A percentile compares a stretch with the other conserved stretches of the same genome.
Conservation (phyloP, 2,329 filamentous ascomycete genomes). For the Colletotrichum tofieldiae region DNA sequence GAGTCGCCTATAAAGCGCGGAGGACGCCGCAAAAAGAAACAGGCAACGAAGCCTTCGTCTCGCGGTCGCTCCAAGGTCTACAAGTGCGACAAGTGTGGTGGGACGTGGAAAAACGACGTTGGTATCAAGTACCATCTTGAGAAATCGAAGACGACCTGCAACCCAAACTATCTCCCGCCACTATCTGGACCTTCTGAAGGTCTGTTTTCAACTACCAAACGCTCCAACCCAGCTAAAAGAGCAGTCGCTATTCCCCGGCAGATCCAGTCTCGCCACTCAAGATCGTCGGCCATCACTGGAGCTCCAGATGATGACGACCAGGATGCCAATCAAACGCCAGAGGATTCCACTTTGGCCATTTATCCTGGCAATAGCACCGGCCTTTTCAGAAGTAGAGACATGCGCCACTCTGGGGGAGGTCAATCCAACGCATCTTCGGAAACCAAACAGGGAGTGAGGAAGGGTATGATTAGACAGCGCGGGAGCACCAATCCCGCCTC, state of each 20-base stretch:
- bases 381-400: constrained; percentile 3
- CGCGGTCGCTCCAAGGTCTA: constrained; percentile 50
- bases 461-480: not conserved
- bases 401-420: not conserved
- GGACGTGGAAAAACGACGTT: constrained; percentile 71
- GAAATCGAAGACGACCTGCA: constrained; percentile 69
- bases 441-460: constrained; percentile 10
- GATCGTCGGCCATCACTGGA: not conserved
- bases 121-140: constrained; percentile 72
- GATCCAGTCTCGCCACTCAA: constrained; percentile 13
- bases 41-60: constrained; percentile 38
- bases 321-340: not conserved
- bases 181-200: constrained; percentile 24
- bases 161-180: constrained; percentile 60
- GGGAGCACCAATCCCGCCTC: not conserved
- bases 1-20: constrained; percentile 12
- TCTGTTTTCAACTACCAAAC: constrained; percentile 15
- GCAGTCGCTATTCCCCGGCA: constrained; percentile 12
- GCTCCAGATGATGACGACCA: not conserved
- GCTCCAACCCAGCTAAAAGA: constrained; percentile 7
- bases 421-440: constrained; percentile 10
- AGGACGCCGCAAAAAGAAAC: constrained; percentile 33
- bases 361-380: too few species aligned
- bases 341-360: not conserved
- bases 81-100: constrained; percentile 68